These are phyloP conservation scores for Penicillium sp. DNA, from an alignment of 2,329 filamentous ascomycete species.

Conservation along the genomic window DNA sequence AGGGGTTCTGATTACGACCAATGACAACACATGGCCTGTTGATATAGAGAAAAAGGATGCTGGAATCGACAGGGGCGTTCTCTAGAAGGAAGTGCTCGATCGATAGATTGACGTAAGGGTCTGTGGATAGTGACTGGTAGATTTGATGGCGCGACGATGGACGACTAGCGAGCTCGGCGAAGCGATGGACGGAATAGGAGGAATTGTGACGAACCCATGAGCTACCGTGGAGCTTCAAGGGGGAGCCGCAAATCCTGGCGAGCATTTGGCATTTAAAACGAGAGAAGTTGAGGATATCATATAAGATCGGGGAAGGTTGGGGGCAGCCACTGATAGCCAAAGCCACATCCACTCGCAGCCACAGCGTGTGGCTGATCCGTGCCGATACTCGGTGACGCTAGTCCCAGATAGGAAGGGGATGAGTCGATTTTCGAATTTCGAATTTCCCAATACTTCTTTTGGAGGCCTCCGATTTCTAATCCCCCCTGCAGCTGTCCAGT, in stretches of 20 bases:
- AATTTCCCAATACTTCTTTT: neutral
- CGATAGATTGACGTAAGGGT: slow-evolving; percentile 89
- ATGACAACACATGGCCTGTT: slow-evolving; percentile 89
- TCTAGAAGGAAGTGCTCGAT: slow-evolving; percentile 90
- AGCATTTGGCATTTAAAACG: slow-evolving; percentile 33
- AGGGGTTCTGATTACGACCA: slow-evolving; percentile 96
- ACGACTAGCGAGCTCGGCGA: slow-evolving; percentile 40
- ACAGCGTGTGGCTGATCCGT: no score
- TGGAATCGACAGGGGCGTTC: slow-evolving; percentile 71
- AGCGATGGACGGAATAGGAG: slow-evolving; percentile 33
- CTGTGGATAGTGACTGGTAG: slow-evolving; percentile 69
- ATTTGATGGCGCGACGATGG: slow-evolving; percentile 59
- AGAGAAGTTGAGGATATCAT: no score
- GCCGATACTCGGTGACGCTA: slow-evolving; percentile 35
- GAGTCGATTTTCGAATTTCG: slow-evolving; percentile 26
- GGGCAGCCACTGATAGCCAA: neutral
- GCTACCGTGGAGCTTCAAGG: neutral
- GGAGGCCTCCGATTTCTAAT: no score
- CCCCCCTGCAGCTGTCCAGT: neutral
- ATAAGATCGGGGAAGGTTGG: no score
- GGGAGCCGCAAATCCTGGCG: neutral
- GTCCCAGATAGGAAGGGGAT: slow-evolving; percentile 29
- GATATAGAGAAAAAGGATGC: slow-evolving; percentile 82
- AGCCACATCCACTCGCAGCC: no score
- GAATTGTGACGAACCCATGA: slow-evolving; percentile 33